Evolutionary conservation across 805 yeast species (phyloP), one percentile per base, ranked within the genome.

Genomic region (Nakazawaea sp.): DNA sequence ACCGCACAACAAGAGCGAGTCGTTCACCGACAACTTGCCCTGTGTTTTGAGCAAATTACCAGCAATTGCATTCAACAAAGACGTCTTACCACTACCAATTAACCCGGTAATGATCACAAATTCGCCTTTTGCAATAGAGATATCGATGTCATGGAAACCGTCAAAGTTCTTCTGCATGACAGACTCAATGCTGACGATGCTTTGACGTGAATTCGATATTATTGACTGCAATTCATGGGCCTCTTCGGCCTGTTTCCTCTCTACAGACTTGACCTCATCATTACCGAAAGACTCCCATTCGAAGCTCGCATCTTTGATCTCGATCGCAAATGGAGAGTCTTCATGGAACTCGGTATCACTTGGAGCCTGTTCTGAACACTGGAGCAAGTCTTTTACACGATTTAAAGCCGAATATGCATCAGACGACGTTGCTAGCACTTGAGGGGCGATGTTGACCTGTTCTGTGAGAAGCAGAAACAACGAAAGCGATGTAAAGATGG

Each of bases 71-170:
- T 70, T 65, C 28, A 86, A 60, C 19, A 86, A 61, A 1, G 92
- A 81, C 0, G 89, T 66, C 51, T 86, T 86, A 36, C 96, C 95
- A 3, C 86, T 68, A 2, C 95, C 95, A 48, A 81, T 78, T 2
- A 75, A 55, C 10, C 89, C 90, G 0, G 83, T 78, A n/a, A 80
- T 63, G 38, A 78, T 74, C 4, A 81, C 55, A 27, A 83, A 68
- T 48, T 81, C 87, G 16, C 79, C 78, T 38, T 67, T 68, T 30
- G 63, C 53, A 31, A 81, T 59, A 2, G 53, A 46, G 19, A 81
- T 54, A 43, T 72, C 61, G 38, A 81, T 53, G 48, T 75, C 46
- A 32, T 45, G 40, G 55, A 72, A 46, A 50, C 81, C 64, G 35
- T 61, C 34, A 52, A 60, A 59, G 23, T 44, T 26, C 24, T 30